phyloP scores from a whole-genome alignment of 257 asterid genomes.

The Sherardia arvensis region DNA sequence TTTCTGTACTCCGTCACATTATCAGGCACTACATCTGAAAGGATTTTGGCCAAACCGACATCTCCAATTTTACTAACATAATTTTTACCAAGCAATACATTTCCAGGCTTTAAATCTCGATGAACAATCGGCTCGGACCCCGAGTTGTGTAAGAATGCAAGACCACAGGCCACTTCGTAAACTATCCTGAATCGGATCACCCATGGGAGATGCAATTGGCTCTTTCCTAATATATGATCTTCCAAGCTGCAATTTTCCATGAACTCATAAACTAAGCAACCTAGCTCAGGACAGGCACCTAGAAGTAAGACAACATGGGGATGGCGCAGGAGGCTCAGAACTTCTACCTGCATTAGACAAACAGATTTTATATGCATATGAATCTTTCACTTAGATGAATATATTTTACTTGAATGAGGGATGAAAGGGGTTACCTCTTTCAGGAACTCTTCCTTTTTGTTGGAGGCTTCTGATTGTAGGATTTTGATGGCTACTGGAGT shows the following conservation, averaged over 20 bases:
- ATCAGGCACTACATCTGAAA: conserved; percentile 63
- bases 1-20: conserved; percentile 58
- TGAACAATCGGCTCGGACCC: conserved; percentile 79
- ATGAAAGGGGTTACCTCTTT: conserved; percentile 47
- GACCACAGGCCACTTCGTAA: conserved; percentile 82
- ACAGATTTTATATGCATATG: not conserved
- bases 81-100: conserved; percentile 60
- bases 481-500: conserved; percentile 73
- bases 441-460: conserved; percentile 63
- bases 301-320: conserved; percentile 66
- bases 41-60: conserved; percentile 73
- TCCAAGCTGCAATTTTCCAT: conserved; percentile 84
- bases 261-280: conserved; percentile 72
- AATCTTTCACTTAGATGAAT: not conserved
- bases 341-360: conserved; percentile 56
- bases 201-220: conserved; percentile 60
- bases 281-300: conserved; percentile 85
- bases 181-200: conserved; percentile 59
- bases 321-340: conserved; percentile 71
- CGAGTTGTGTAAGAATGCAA: conserved; percentile 74
- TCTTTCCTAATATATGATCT: conserved; percentile 39
- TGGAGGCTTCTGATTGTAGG: conserved; percentile 47
- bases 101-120: conserved; percentile 88
- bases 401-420: not conserved
- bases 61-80: conserved; percentile 71